Percentiles rank a stretch among this genome's conserved stretches.
phyloP scores from a whole-genome alignment of 192 early-diverging fungal genomes.

The Podila minutissima region DNA sequence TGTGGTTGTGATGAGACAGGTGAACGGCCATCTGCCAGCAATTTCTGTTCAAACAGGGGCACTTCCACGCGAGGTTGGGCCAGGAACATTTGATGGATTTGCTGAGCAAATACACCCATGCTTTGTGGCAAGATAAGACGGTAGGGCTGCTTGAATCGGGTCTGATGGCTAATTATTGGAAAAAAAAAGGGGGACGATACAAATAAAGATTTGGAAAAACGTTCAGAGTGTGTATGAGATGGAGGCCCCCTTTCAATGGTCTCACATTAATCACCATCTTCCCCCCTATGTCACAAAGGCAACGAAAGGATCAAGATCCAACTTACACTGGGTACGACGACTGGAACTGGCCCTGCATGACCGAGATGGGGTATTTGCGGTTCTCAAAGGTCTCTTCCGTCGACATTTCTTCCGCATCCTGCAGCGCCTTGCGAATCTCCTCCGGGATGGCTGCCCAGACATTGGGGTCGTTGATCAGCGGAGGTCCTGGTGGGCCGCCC shows the following conservation, averaged over 20 bases:
- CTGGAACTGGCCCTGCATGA: slow-evolving; percentile 63
- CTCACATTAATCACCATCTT: too few species aligned
- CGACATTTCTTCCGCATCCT: slow-evolving; percentile 11
- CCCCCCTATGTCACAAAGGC: too few species aligned
- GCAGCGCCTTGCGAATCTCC: slow-evolving; percentile 44
- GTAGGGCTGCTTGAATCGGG: slow-evolving; percentile 40
- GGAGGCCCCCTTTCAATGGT: too few species aligned
- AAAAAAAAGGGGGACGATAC: background rate
- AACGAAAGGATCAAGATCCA: too few species aligned
- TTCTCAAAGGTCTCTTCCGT: slow-evolving; percentile 8
- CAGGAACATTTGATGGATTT: slow-evolving; percentile 41
- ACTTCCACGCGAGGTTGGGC: slow-evolving; percentile 14
- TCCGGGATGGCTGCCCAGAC: slow-evolving; percentile 54
- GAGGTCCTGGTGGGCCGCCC: slow-evolving; percentile 21
- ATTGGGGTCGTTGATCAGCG: slow-evolving; percentile 29
- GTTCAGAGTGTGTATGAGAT: background rate
- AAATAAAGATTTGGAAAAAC: background rate
- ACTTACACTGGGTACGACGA: slow-evolving; percentile 59
- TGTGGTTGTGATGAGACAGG: background rate
- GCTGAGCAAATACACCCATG: slow-evolving; percentile 35
- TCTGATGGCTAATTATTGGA: slow-evolving; percentile 22
- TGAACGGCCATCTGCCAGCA: background rate
- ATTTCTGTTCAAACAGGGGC: background rate
- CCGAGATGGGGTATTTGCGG: slow-evolving; percentile 59
- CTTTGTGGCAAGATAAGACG: slow-evolving; percentile 29